Evolutionary conservation across 306 rosid species (phyloP), one percentile per base, ranked within the genome.

Genomic region (Castanospermum australe): DNA sequence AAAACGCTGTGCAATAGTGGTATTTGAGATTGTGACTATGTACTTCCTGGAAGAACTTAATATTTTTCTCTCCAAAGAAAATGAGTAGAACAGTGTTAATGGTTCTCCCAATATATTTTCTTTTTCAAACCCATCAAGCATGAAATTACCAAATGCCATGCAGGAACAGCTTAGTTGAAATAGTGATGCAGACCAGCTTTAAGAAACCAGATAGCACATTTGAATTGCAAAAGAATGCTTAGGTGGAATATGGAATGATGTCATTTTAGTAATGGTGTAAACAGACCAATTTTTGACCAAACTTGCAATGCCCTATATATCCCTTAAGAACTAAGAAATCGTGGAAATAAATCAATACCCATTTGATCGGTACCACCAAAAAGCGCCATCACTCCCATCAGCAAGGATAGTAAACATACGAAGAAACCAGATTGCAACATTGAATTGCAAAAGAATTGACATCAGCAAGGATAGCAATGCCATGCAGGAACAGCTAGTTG

Each of bases 161-260:
- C 51, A 56, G 54, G 64, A 71, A 82, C 80, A 76, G 73, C 52
- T 50, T 50, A 45, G 67, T 76, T 82, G 25, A 52, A 52, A 52
- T 25, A 52, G 63, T 20, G 82, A 82, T 70, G 52, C 68, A 39
- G 56, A 76, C 50, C 11, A 68, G 52, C 33, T 55, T 28, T 75
- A 41, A 55, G 44, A 81, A 73, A 36, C 71, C 36, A 71, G 47
- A 63, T 64, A 65, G 65, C 59, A 41, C 55, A 20, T n/a, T 36
- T 48, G 71, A 35, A 69, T 22, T 32, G 17, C 55, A 44, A 24
- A 65, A 41, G 10, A 64, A 81, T 73, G 54, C 33, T 54, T 73
- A 13, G 64, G 48, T 5, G 50, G 54, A 64, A 65, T n/a, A n/a
- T 18, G 30, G 52, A 64, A 54, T n/a, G 33, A 15, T 30, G 2